A percentile compares a stretch with the other conserved stretches of the same genome.
phyloP scores from a whole-genome alignment of 2,329 filamentous ascomycete species.

The Onygenales sp. region DNA sequence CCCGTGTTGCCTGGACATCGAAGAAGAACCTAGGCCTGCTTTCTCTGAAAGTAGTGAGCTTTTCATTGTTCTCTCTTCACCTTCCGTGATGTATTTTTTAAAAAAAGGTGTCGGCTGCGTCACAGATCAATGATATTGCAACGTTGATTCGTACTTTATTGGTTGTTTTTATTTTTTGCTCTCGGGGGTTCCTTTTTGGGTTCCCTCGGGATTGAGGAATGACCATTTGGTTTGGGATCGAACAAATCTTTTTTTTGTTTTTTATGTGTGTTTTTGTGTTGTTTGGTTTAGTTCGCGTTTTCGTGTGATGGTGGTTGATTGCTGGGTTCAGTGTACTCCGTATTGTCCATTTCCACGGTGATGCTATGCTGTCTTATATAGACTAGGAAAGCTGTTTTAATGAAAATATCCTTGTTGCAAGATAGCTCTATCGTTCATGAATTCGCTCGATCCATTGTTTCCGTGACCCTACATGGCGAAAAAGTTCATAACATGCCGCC shows the following conservation, averaged over 20 bases:
- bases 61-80: not conserved
- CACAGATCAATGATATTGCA: slow-evolving; percentile 73
- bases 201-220: slow-evolving; percentile 28
- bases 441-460: no score
- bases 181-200: not conserved
- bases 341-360: no score
- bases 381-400: not conserved
- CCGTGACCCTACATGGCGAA: no score
- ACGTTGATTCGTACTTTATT: slow-evolving; percentile 49
- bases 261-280: not conserved
- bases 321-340: no score
- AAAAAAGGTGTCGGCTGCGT: slow-evolving; percentile 64
- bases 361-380: not conserved
- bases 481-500: no score
- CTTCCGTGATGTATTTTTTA: slow-evolving; percentile 42
- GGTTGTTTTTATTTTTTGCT: slow-evolving; percentile 31
- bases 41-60: not conserved
- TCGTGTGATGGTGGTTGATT: not conserved
- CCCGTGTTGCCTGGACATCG: slow-evolving; percentile 70
- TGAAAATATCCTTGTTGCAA: no score
- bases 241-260: slow-evolving; percentile 36
- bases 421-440: no score
- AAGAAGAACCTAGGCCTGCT: not conserved
- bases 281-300: not conserved
- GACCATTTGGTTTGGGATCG: slow-evolving; percentile 45